Evolutionary conservation across 345 rosid species (phyloP).

Genomic region (Eucalyptus polybractea): DNA sequence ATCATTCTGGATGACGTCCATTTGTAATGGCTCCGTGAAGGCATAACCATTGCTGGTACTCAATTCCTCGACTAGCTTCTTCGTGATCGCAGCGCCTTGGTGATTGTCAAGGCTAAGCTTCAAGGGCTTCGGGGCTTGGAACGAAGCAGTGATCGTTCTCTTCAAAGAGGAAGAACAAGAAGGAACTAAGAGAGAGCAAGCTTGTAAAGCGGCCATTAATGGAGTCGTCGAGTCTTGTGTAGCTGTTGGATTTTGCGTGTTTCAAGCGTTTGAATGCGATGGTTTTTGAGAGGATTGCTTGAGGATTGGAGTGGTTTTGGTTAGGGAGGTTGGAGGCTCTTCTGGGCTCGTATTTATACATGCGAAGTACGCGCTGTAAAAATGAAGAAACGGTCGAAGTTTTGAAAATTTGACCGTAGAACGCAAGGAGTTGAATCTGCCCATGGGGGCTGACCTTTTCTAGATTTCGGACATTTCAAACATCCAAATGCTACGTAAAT

Average conservation of each 20-base stretch:
- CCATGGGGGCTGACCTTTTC: neutral
- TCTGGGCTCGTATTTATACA: neutral
- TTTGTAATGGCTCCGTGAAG: neutral
- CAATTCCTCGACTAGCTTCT: neutral
- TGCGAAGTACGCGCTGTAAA: neutral
- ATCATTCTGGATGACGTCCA: neutral
- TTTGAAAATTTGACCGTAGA: neutral
- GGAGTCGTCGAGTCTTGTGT: neutral
- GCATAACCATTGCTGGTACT: neutral
- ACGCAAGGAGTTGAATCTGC: neutral
- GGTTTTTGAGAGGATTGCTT: neutral
- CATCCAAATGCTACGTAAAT: neutral
- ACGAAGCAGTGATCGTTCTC: neutral
- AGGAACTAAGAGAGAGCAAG: neutral
- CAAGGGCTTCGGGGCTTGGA: neutral
- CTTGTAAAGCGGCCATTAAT: neutral
- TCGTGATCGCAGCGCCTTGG: neutral
- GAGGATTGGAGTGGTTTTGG: neutral
- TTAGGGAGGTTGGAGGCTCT: neutral
- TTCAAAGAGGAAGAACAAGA: neutral
- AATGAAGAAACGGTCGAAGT: neutral
- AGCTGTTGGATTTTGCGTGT: neutral
- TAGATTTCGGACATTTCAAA: neutral
- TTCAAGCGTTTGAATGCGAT: neutral
- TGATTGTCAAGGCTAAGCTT: neutral